These are phyloP conservation scores for Wickerhamiella vanderwaltii DNA, from an alignment of 805 yeast genomes.

Conservation along the genomic window DNA sequence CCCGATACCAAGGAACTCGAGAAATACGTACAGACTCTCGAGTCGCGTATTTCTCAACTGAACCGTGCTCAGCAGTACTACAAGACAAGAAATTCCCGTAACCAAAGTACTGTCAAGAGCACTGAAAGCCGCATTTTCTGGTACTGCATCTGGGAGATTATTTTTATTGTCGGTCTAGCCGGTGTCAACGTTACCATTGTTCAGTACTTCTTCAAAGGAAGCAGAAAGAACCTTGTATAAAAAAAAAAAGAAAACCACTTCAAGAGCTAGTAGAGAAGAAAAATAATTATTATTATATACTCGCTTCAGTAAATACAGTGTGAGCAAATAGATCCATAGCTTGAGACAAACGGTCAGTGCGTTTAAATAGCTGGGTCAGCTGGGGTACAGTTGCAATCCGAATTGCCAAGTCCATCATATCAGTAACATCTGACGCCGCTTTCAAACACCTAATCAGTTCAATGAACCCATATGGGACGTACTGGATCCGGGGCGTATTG, in stretches of 20 bases:
- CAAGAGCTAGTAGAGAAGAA: not conserved
- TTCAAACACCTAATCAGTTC: not conserved
- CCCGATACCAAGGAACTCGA: conserved; percentile 26
- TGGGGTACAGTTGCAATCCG: not conserved
- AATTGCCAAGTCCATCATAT: not conserved
- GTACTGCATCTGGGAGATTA: conserved; percentile 58
- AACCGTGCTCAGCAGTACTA: conserved; percentile 51
- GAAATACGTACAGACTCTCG: conserved; percentile 23
- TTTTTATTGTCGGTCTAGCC: conserved; percentile 67
- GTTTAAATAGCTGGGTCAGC: not conserved
- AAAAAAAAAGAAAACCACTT: not conserved
- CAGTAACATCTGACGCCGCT: not conserved
- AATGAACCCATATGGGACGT: not conserved
- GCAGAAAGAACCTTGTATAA: conserved; percentile 28
- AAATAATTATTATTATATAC: not conserved
- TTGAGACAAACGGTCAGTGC: not conserved
- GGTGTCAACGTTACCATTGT: conserved; percentile 67
- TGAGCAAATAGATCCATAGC: not conserved
- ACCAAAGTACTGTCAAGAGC: conserved; percentile 74
- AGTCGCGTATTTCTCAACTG: conserved; percentile 23
- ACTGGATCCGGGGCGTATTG: not conserved
- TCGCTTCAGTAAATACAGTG: not conserved
- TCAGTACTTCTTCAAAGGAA: conserved; percentile 58
- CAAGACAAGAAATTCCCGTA: conserved; percentile 81
- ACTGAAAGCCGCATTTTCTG: conserved; percentile 70